These are phyloP conservation scores for Capronia americana DNA, from an alignment of 2,329 filamentous ascomycete genomes.

Conservation along the genomic window DNA sequence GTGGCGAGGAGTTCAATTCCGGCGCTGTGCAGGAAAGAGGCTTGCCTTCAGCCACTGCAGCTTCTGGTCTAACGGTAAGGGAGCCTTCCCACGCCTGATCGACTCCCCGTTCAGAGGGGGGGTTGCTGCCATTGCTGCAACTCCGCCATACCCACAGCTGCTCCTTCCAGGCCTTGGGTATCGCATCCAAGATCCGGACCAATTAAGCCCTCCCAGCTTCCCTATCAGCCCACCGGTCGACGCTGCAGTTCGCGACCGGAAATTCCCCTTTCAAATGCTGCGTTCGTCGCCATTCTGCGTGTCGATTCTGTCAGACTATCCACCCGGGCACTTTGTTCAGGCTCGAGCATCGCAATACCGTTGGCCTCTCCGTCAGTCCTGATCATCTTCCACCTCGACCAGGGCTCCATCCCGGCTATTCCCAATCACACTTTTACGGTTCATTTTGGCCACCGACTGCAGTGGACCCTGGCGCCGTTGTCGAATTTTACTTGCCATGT, in stretches of 20 bases:
- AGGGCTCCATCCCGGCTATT: slow-evolving; percentile 19
- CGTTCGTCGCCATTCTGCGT: not conserved
- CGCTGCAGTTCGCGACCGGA: slow-evolving; percentile 11
- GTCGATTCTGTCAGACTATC: slow-evolving; percentile 21
- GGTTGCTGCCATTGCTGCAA: not conserved
- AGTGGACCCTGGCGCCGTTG: slow-evolving; percentile 29
- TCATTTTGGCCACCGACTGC: slow-evolving; percentile 29
- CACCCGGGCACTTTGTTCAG: slow-evolving; percentile 10
- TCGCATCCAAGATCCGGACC: slow-evolving; percentile 32
- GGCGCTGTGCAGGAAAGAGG: slow-evolving; percentile 1
- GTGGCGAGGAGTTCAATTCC: not conserved
- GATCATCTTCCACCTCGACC: slow-evolving; percentile 24
- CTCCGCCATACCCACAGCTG: slow-evolving; percentile 28
- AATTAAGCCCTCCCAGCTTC: slow-evolving; percentile 19
- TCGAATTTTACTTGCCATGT: slow-evolving; percentile 35
- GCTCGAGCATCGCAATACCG: slow-evolving; percentile 17
- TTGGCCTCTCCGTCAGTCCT: slow-evolving; percentile 24
- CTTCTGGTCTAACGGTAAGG: slow-evolving; percentile 10
- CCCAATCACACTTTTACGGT: slow-evolving; percentile 25
- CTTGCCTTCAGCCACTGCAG: slow-evolving; percentile 19
- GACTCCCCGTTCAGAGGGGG: not conserved
- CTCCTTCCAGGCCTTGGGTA: slow-evolving; percentile 20
- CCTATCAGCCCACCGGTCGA: slow-evolving; percentile 8
- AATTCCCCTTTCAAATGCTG: slow-evolving; percentile 10
- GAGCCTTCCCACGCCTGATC: slow-evolving; percentile 5